These are phyloP conservation scores for Suillus lakei DNA, from an alignment of 768 basidiomycete species.

Conservation along the genomic window DNA sequence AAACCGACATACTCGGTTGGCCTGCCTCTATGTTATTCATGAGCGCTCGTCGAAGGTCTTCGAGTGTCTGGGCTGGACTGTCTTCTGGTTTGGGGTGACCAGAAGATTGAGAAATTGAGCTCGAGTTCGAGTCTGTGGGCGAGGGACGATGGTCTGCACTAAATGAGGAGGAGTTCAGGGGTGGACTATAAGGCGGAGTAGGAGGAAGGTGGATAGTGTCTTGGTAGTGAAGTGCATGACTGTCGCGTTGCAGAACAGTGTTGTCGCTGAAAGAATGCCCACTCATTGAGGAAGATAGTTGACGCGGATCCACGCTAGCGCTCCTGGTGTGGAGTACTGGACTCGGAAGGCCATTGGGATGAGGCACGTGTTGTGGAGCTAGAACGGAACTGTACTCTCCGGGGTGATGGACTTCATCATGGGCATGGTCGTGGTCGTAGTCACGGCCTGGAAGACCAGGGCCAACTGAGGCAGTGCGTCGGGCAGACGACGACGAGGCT, in stretches of 20 bases:
- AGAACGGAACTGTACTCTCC: not conserved
- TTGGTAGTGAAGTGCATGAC: not conserved
- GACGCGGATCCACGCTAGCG: conserved; percentile 9
- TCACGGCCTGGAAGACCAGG: conserved; percentile 20
- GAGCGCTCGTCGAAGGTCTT: conserved; percentile 25
- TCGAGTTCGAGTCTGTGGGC: not conserved
- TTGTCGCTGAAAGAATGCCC: conserved; percentile 11
- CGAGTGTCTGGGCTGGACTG: conserved; percentile 20
- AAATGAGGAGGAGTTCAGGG: conserved; percentile 8
- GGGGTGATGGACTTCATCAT: conserved; percentile 5
- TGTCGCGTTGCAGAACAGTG: conserved; percentile 12
- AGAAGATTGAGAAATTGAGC: not conserved
- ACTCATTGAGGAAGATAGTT: not conserved
- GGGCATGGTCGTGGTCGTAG: conserved; percentile 3
- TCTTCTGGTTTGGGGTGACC: conserved; percentile 10
- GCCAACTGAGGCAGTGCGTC: conserved; percentile 27
- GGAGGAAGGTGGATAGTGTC: conserved; percentile 18
- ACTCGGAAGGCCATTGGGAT: not conserved
- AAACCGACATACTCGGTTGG: conserved; percentile 10
- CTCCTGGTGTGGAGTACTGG: conserved; percentile 2
- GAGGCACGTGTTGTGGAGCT: not conserved
- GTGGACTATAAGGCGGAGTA: conserved; percentile 37
- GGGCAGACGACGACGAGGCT: conserved; percentile 40
- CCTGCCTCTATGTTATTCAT: conserved; percentile 16
- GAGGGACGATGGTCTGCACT: conserved; percentile 2